Conservation (phyloP, 805 yeast species). For the Naumovozyma baii region DNA sequence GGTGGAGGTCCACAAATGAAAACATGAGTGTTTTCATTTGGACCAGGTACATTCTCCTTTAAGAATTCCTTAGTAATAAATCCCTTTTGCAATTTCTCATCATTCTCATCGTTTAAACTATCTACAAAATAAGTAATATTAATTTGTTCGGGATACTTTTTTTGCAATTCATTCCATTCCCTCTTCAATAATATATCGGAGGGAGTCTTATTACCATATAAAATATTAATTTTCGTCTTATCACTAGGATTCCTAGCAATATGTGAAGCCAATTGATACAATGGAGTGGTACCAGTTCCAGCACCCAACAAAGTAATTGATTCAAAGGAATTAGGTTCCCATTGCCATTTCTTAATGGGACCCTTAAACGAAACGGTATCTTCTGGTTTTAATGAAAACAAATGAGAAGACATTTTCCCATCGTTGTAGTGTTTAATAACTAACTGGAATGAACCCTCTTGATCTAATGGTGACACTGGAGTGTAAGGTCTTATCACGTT, state of each 20-base stretch:
- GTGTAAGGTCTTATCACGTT: conserved; percentile 85
- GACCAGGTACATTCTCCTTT: conserved; percentile 48
- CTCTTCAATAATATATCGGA: conserved; percentile 73
- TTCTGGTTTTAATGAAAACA: conserved; percentile 57
- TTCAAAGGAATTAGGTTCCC: conserved; percentile 78
- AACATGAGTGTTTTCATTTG: conserved; percentile 60
- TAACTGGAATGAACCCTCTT: conserved; percentile 67
- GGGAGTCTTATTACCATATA: conserved; percentile 70
- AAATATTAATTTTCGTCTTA: conserved; percentile 76
- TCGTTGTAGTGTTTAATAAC: conserved; percentile 75
- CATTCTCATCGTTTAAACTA: conserved; percentile 32
- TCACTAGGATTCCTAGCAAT: conserved; percentile 73
- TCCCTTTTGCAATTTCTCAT: conserved; percentile 36
- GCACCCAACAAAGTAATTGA: conserved; percentile 82
- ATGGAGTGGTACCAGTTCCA: conserved; percentile 94
- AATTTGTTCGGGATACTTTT: conserved; percentile 67
- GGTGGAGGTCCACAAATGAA: conserved; percentile 96
- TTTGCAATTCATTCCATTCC: conserved; percentile 52
- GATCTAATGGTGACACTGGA: conserved; percentile 64
- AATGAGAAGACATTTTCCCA: conserved; percentile 76
- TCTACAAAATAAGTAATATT: conserved; percentile 74
- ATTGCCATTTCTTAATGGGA: conserved; percentile 83
- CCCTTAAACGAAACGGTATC: conserved; percentile 90
- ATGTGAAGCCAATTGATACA: conserved; percentile 75
- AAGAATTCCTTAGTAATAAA: conserved; percentile 70